Evolutionary conservation across 176 grass and related monocot species (phyloP), one percentile per base, ranked within the genome.

Genomic region (Avena eriantha): DNA sequence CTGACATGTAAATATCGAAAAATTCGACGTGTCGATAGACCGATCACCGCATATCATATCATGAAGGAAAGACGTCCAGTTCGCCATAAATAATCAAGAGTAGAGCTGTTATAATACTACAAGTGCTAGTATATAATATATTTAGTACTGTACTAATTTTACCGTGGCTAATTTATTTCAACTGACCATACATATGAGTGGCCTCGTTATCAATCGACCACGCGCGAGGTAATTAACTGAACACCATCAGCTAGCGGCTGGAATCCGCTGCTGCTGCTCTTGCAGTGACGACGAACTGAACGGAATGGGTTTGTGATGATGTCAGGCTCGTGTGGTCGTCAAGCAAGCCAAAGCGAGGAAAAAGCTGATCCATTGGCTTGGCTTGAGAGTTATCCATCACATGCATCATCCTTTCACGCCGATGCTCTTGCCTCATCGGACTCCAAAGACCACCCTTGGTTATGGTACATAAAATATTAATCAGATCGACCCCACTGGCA

Each of bases 371-470:
- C 43, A 24, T 66, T 31, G 48, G 43, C 43, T 73, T 86, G 76
- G 84, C 76, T 86, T 80, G 43, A 86, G 76, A 72, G 76, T 77
- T 56, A 86, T 46, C 64, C 51, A 69, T 86, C 47, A 34, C 43
- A 74, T 61, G 78, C 63, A 66, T 67, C 26, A 17, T 67, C 47
- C 23, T 53, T 9, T 24, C 11, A 0, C n/a, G n/a, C 29, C 23
- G 23, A 64, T 64, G 63, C 29, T 29, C 63, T 33, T 61, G 41
- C 54, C 24, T 49, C 77, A 36, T 80, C 77, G 60, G 49, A 72
- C 84, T 86, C 85, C 84, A 29, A 86, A 80, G 33, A 41, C n/a
- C n/a, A 11, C 5, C 31, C 15, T 18, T 18, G 19, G 4, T 36
- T 67, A 29, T 3, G 39, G 39, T 67, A 34, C 2, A 29, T 29